Evolutionary conservation across 2,329 filamentous ascomycete genomes (phyloP).

Genomic region (Lecanosticta acicola): DNA sequence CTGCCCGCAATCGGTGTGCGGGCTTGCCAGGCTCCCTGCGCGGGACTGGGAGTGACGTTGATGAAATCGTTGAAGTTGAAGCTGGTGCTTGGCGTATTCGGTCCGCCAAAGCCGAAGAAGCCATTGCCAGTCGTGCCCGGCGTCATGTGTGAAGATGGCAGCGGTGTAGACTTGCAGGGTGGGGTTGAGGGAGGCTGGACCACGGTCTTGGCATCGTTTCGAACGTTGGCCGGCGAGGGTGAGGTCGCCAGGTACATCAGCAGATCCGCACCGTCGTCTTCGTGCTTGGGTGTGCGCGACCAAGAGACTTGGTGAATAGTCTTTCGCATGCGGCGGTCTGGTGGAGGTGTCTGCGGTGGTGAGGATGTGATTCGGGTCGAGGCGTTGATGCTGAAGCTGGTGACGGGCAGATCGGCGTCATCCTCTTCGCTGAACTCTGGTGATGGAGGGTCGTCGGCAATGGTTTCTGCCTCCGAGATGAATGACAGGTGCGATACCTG

Average conservation of each 20-base stretch:
- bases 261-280: slow-evolving; percentile 78
- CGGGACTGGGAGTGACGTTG: slow-evolving; percentile 93
- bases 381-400: slow-evolving; percentile 60
- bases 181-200: slow-evolving; percentile 50
- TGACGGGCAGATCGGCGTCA: slow-evolving; percentile 70
- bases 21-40: slow-evolving; percentile 69
- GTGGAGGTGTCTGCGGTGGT: slow-evolving; percentile 74
- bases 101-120: slow-evolving; percentile 54
- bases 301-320: slow-evolving; percentile 37
- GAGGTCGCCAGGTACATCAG: slow-evolving; percentile 87
- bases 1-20: slow-evolving; percentile 55
- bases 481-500: slow-evolving; percentile 71
- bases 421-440: slow-evolving; percentile 69
- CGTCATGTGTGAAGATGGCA: slow-evolving; percentile 84
- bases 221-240: slow-evolving; percentile 66
- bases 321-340: slow-evolving; percentile 38
- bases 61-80: slow-evolving; percentile 97
- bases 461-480: slow-evolving; percentile 64
- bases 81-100: slow-evolving; percentile 72
- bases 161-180: slow-evolving; percentile 50
- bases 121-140: slow-evolving; percentile 56
- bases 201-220: slow-evolving; percentile 37
- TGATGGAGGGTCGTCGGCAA: slow-evolving; percentile 57
- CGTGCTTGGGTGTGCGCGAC: slow-evolving; percentile 52
- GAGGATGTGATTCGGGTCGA: slow-evolving; percentile 58